Evolutionary conservation across 225 moss, liverwort and hornwort species (phyloP), one percentile per base, ranked within the genome.

Genomic region (Sphagnum contortum): DNA sequence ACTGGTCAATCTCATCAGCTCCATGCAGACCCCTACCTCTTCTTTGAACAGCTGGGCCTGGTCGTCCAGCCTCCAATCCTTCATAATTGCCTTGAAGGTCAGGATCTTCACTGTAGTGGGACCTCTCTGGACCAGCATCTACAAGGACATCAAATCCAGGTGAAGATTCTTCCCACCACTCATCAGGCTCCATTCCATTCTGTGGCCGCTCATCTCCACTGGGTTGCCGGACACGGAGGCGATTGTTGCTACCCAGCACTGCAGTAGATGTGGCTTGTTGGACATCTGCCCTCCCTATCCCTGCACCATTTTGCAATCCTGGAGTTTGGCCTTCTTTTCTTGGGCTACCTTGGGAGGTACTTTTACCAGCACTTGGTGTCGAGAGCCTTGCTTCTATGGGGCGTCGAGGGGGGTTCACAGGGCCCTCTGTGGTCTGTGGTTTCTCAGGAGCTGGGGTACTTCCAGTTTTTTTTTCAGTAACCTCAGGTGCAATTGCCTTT

Each of bases 91-190:
- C 66, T 66, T 75, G 68, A 66, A 79, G 75, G 46, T 78, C 75
- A 61, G 74, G 70, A 64, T 86, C 81, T 74, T 82, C 86, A 74
- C 70, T 73, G 60, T 86, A 86, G 10, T 73, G 72, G 10, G 81
- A 70, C 54, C 75, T 81, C 63, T 86, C 86, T 49, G 86, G 86
- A 5, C 79, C 86, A 69, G 79, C 82, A 60, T 86, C 79, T 70
- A 86, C 86, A 70, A 86, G 79, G n/a, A 86, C 86, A 79, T 86
- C 86, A 73, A 86, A 86, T 66, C 82, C 86, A 61, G 86, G 86
- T 66, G 86, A 86, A 8, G 86, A 86, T 66, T 86, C 86, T 65
- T 86, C 86, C 86, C 82, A 82, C 78, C 84, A 85, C 70, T 86
- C 86, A 63, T 86, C 86, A 59, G 72, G 68, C 65, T 86, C 82